Conservation (phyloP, 2,329 filamentous ascomycete genomes). For the Cladosporium velox region DNA sequence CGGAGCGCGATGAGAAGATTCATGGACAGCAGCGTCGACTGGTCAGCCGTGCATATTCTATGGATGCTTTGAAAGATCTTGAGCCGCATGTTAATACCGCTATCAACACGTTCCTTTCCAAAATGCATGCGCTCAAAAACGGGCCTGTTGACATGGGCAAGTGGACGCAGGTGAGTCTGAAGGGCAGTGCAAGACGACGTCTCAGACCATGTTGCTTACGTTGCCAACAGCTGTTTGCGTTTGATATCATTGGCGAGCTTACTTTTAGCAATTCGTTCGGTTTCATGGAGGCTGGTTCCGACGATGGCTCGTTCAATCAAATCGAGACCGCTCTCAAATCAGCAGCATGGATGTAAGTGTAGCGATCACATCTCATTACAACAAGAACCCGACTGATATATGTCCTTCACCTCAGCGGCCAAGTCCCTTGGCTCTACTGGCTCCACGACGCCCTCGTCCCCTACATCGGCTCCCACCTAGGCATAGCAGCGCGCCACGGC, state of each 20-base stretch:
- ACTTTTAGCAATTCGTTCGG: conserved; percentile 57
- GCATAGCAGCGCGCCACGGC: conserved; percentile 32
- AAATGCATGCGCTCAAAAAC: conserved; percentile 39
- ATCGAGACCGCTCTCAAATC: conserved; percentile 30
- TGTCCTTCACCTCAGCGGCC: not conserved
- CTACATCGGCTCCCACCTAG: conserved; percentile 30
- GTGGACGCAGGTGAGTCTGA: conserved; percentile 42
- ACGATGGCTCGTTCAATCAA: conserved; percentile 23
- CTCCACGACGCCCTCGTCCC: conserved; percentile 36
- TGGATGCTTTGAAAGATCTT: conserved; percentile 42
- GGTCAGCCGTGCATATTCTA: conserved; percentile 40
- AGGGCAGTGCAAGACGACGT: not conserved
- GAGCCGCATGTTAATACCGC: conserved; percentile 45
- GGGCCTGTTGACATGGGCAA: conserved; percentile 50
- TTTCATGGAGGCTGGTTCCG: conserved; percentile 47
- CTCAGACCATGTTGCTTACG: not conserved
- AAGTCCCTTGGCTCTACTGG: conserved; percentile 29
- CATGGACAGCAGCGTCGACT: conserved; percentile 41
- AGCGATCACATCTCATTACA: no score
- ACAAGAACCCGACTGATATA: not conserved
- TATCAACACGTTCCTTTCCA: conserved; percentile 38
- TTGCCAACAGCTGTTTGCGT: conserved; percentile 50
- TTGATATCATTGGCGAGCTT: conserved; percentile 58
- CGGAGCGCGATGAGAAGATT: conserved; percentile 40
- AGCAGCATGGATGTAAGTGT: conserved; percentile 26